Base-by-base conservation (phyloP, 192 early-diverging fungal genomes). In the Geosiphon pyriformis region DNA sequence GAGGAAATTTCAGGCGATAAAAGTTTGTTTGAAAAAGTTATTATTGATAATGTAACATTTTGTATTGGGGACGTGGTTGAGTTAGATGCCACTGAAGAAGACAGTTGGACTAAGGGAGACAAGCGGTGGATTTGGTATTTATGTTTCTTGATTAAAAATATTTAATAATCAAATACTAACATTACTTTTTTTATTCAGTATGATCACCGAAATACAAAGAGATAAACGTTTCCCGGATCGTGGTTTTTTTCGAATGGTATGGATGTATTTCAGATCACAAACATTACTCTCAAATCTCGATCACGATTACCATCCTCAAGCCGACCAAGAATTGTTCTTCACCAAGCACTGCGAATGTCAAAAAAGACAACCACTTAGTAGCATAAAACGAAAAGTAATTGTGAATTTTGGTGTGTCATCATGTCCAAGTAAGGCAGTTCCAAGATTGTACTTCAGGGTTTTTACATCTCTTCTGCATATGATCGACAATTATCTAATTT, bases 301-400 rank as follows among this genome's bases (percentile, higher is more conserved):
- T 26, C 27, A 54, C 12, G 63, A 65, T 37, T 23, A 18, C 0
- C 4, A 20, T 29, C 11, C 51, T 3, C 46, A 65, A n/a, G 47
- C 46, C 2, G 27, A 20, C 27, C 48, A 49, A 54, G 63, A 65
- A 42, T 31, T 65, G 35, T 65, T 65, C 54, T 55, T 65, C 30
- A 37, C 63, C 7, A 31, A 18, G 17, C 50, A 65, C 33, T 52
- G 63, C 27, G 63, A 65, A 54, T 65, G 63, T 27, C 4, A 35
- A 1, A 32, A 32, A 55, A n/a, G 8, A 29, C n/a, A 23, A 51
- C 20, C 31, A 25, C 12, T 54, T 37, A 23, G 25, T 30, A 23
- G 15, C 17, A 65, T 65, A n/a, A 54, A 51, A 10, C 15, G 63
- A 3, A 65, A 65, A 22, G 33, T 65, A 12, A 15, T 22, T 26